These are phyloP conservation scores for Pinus albicaulis DNA, from an alignment of 75 land plant species.

Conservation along the genomic window DNA sequence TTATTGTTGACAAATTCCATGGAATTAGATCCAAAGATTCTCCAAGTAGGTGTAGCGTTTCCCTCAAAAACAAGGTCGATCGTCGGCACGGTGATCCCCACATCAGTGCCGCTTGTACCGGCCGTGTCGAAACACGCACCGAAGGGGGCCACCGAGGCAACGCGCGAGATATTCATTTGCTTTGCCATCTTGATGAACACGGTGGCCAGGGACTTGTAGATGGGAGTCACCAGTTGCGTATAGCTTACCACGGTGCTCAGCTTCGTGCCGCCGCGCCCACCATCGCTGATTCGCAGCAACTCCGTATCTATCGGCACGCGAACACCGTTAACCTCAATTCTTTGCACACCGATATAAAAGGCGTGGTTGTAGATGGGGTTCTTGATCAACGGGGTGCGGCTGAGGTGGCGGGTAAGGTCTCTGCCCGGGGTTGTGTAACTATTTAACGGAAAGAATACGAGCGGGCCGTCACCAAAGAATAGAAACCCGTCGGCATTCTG, in stretches of 20 bases:
- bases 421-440: neutral
- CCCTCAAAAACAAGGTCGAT: conserved; percentile 45
- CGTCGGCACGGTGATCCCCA: conserved; percentile 49
- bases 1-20: conserved; percentile 28
- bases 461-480: neutral
- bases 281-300: neutral
- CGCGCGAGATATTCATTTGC: conserved; percentile 3
- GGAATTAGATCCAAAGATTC: conserved; percentile 53
- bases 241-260: conserved; percentile 9
- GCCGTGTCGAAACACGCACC: conserved; percentile 26
- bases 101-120: conserved; percentile 21
- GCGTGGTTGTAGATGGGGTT: neutral
- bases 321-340: neutral
- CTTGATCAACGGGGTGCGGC: conserved; percentile 10
- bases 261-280: too few species aligned
- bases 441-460: neutral
- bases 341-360: neutral
- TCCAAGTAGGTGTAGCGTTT: conserved; percentile 32
- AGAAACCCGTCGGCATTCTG: neutral
- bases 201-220: neutral
- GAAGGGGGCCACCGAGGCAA: conserved; percentile 36
- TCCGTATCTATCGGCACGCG: neutral
- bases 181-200: neutral
- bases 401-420: neutral
- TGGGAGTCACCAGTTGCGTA: neutral